Percentiles rank a stretch among this genome's conserved stretches.
Conservation (phyloP, 345 rosid genomes). For the Draba incana region DNA sequence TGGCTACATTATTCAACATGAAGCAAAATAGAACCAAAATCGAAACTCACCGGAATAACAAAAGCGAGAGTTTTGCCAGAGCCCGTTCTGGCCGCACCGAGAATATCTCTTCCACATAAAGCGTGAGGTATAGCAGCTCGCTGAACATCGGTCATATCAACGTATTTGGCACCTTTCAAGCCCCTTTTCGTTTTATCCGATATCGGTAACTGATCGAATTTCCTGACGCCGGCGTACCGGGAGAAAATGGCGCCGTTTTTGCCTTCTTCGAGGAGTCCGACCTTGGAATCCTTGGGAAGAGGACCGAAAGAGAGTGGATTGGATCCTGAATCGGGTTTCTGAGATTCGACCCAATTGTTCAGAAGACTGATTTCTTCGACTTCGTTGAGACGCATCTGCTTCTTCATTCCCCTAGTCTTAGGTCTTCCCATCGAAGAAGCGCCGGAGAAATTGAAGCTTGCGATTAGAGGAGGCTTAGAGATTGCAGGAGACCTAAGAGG, state of each 20-base stretch:
- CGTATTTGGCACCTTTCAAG: slow-evolving; percentile 55
- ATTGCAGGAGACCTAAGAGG: neutral
- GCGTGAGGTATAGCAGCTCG: slow-evolving; percentile 87
- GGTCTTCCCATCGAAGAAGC: slow-evolving; percentile 45
- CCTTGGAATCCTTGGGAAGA: slow-evolving; percentile 50
- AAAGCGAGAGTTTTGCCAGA: slow-evolving; percentile 96
- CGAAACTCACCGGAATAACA: slow-evolving; percentile 72
- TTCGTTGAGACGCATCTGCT: slow-evolving; percentile 51
- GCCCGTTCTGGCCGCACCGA: slow-evolving; percentile 96
- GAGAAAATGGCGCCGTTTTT: slow-evolving; percentile 49
- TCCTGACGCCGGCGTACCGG: slow-evolving; percentile 60
- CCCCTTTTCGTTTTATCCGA: slow-evolving; percentile 78
- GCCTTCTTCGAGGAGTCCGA: slow-evolving; percentile 57
- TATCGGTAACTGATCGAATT: slow-evolving; percentile 69
- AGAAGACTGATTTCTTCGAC: slow-evolving; percentile 58
- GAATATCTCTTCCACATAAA: slow-evolving; percentile 81
- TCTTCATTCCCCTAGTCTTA: slow-evolving; percentile 45
- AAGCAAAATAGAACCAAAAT: slow-evolving; percentile 3
- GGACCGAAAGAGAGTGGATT: slow-evolving; percentile 69
- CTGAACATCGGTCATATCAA: slow-evolving; percentile 81
- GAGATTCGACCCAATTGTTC: slow-evolving; percentile 75
- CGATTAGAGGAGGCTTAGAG: neutral
- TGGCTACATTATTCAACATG: neutral
- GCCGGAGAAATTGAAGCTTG: neutral
- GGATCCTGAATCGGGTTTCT: slow-evolving; percentile 83